These are phyloP conservation scores for Fusarium sp. DNA, from an alignment of 2,329 filamentous ascomycete species.

Conservation along the genomic window DNA sequence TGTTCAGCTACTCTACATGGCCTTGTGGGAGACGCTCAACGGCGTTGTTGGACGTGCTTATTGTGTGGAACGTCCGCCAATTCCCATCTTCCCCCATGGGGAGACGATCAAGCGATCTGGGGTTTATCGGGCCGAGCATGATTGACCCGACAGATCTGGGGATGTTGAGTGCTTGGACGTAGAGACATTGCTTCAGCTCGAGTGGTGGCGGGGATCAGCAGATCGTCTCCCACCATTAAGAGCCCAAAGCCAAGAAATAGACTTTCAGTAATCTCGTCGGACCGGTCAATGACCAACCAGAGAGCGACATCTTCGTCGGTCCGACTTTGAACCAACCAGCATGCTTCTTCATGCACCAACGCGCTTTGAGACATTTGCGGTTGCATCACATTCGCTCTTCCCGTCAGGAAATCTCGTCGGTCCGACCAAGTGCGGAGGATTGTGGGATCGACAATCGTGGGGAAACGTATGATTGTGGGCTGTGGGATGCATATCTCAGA, in stretches of 20 bases:
- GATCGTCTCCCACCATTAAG: constrained; percentile 1
- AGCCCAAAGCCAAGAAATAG: background rate
- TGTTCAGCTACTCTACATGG: background rate
- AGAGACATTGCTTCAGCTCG: background rate
- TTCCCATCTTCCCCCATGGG: constrained; percentile 19
- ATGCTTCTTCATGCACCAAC: background rate
- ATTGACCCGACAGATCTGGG: background rate
- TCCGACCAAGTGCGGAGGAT: constrained; percentile 25
- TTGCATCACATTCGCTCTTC: background rate
- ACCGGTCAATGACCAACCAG: constrained; percentile 35
- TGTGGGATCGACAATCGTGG: background rate
- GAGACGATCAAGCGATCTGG: constrained; percentile 21
- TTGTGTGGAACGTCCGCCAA: background rate
- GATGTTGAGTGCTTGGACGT: background rate
- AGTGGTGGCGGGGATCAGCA: constrained; percentile 5
- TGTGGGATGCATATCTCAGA: background rate
- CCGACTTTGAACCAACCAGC: constrained; percentile 33
- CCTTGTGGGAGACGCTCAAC: background rate
- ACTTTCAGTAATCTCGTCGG: constrained; percentile 21
- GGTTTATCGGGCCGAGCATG: constrained; percentile 30
- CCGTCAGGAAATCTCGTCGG: constrained; percentile 9
- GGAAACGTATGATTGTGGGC: constrained; percentile 2
- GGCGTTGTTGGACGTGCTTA: background rate
- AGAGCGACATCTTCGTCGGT: background rate
- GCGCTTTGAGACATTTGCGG: background rate